Conservation (phyloP, 768 basidiomycete genomes). For the Myochromella boudieri region DNA sequence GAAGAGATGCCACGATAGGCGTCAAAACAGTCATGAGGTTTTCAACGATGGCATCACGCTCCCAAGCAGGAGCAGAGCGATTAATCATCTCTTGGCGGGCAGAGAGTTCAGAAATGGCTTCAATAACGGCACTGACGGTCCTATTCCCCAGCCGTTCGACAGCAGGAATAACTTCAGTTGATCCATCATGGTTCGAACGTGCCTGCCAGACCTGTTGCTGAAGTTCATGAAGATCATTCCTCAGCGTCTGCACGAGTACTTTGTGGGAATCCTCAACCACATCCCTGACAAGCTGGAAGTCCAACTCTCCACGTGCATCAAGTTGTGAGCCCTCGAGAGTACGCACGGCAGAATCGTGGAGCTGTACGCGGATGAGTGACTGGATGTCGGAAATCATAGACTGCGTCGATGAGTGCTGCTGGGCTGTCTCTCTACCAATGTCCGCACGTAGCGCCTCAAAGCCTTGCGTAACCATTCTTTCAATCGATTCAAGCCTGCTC, state of each 20-base stretch:
- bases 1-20: constrained; percentile 62
- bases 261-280: constrained; percentile 67
- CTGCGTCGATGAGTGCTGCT: constrained; percentile 46
- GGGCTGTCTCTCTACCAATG: constrained; percentile 25
- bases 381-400: constrained; percentile 66
- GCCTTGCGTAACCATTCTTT: constrained; percentile 68
- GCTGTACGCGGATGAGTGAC: constrained; percentile 63
- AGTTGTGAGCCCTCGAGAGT: constrained; percentile 60
- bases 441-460: constrained; percentile 50
- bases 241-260: constrained; percentile 56
- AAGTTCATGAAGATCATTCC: constrained; percentile 57
- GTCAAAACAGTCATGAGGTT: constrained; percentile 56
- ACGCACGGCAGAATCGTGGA: constrained; percentile 60
- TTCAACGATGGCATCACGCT: constrained; percentile 60
- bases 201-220: constrained; percentile 40
- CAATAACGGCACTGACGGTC: constrained; percentile 59
- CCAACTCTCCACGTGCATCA: constrained; percentile 76
- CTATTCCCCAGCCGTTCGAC: constrained; percentile 61
- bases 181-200: constrained; percentile 19
- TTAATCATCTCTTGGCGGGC: constrained; percentile 55
- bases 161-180: constrained; percentile 37
- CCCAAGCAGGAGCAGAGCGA: constrained; percentile 44
- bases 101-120: constrained; percentile 56
- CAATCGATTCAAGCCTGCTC: constrained; percentile 58
- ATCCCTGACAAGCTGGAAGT: constrained; percentile 74